These are phyloP conservation scores for Fusarium brevicatenulatum DNA, from an alignment of 2,329 filamentous ascomycete species.

Conservation along the genomic window DNA sequence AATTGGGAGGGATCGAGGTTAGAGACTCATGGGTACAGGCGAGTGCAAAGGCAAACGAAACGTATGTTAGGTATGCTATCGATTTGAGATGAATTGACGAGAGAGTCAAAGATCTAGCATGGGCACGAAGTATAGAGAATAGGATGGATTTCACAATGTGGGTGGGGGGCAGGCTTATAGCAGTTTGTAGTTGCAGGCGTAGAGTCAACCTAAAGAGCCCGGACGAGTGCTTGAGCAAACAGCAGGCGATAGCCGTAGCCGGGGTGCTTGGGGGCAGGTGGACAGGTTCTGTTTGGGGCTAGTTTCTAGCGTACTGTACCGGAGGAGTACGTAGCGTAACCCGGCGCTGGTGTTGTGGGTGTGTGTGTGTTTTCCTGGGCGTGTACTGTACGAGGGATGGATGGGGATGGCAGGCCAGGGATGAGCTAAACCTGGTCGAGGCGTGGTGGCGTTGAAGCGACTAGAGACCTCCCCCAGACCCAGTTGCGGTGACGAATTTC, in stretches of 20 bases:
- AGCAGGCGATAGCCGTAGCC: constrained; percentile 29
- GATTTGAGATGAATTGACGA: constrained; percentile 23
- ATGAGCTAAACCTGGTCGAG: constrained; percentile 40
- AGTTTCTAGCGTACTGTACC: constrained; percentile 37
- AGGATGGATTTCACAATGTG: constrained; percentile 41
- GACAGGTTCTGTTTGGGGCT: constrained; percentile 42
- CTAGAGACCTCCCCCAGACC: constrained; percentile 32
- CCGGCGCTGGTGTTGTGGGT: constrained; percentile 26
- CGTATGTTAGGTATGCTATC: background rate
- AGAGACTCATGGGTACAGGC: constrained; percentile 40
- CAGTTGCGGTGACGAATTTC: constrained; percentile 46
- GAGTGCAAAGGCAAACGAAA: constrained; percentile 5
- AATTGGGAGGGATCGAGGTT: constrained; percentile 14
- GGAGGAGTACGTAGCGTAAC: constrained; percentile 31
- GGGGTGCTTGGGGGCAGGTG: constrained; percentile 39
- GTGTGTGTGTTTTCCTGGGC: constrained; percentile 22
- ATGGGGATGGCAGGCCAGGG: constrained; percentile 30
- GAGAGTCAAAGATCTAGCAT: constrained; percentile 35
- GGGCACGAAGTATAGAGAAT: constrained; percentile 38
- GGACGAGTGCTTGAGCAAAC: constrained; percentile 14
- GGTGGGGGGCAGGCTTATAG: constrained; percentile 45
- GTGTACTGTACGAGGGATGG: constrained; percentile 13
- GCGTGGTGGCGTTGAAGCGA: constrained; percentile 42
- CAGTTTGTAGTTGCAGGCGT: constrained; percentile 35
- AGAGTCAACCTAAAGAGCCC: constrained; percentile 18